Evolutionary conservation across 345 rosid genomes (phyloP).

Genomic region (Theobroma cacao): DNA sequence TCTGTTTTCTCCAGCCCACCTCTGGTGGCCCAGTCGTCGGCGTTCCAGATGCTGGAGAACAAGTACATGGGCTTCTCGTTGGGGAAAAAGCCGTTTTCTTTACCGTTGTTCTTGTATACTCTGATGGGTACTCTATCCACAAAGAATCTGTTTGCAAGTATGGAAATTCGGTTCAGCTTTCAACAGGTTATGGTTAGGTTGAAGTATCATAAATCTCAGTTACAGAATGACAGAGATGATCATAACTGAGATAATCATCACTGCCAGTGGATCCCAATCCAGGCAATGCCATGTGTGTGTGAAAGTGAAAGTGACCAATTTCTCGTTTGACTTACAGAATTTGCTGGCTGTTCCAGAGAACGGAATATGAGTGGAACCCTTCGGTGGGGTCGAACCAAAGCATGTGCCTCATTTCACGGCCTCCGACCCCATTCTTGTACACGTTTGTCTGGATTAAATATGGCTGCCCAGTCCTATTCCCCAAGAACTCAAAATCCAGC

Average conservation of each 20-base stretch:
- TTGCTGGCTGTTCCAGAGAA: conserved; percentile 81
- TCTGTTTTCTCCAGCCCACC: conserved; percentile 95
- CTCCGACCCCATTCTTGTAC: conserved; percentile 85
- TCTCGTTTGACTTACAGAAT: conserved; percentile 73
- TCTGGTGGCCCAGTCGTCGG: conserved; percentile 96
- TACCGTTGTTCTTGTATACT: conserved; percentile 79
- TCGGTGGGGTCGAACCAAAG: conserved; percentile 11
- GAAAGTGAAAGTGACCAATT: not conserved
- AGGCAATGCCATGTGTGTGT: not conserved
- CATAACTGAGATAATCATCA: not conserved
- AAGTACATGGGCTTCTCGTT: conserved; percentile 94
- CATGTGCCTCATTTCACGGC: conserved; percentile 40
- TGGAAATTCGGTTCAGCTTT: not conserved
- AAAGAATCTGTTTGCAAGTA: conserved; percentile 54
- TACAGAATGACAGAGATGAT: not conserved
- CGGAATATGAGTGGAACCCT: conserved; percentile 74
- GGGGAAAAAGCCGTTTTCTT: conserved; percentile 83
- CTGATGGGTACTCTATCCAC: conserved; percentile 78
- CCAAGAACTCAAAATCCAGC: conserved; percentile 91
- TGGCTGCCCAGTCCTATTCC: conserved; percentile 87
- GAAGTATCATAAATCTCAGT: not conserved
- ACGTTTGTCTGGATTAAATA: conserved; percentile 89
- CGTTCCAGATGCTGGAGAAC: conserved; percentile 97
- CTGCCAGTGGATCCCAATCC: not conserved
- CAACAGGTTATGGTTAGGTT: too few species aligned